phyloP scores from a whole-genome alignment of 805 yeast species.

The Pichia deserticola region DNA sequence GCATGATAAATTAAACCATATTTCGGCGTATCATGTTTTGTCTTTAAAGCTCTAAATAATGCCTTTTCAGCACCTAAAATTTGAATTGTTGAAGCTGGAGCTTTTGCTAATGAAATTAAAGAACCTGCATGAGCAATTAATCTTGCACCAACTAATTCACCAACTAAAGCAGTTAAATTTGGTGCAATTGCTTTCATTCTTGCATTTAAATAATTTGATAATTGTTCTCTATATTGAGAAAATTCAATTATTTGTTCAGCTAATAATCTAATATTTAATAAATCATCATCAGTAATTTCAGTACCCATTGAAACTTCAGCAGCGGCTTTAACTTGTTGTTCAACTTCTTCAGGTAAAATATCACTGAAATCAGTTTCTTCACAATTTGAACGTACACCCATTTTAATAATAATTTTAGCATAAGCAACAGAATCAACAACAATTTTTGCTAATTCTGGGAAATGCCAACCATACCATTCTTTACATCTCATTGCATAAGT shows the following conservation, averaged over 20 bases:
- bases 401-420: conserved; percentile 85
- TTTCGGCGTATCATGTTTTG: conserved; percentile 98
- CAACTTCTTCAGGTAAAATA: conserved; percentile 87
- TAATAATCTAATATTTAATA: conserved; percentile 77
- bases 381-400: conserved; percentile 93
- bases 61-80: conserved; percentile 99
- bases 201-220: conserved; percentile 81
- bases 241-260: conserved; percentile 97
- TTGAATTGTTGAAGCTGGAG: conserved; percentile 98
- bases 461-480: conserved; percentile 99
- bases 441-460: conserved; percentile 98
- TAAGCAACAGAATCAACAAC: conserved; percentile 92
- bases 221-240: conserved; percentile 93
- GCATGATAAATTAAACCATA: conserved; percentile 97
- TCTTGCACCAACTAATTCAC: conserved; percentile 98
- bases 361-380: conserved; percentile 83
- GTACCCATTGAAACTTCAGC: conserved; percentile 99
- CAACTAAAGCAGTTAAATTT: conserved; percentile 88
- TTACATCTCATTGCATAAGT: conserved; percentile 98
- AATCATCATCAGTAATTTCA: conserved; percentile 88
- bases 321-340: conserved; percentile 86
- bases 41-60: conserved; percentile 94
- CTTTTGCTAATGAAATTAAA: conserved; percentile 87
- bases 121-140: conserved; percentile 97
- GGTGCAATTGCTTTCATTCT: conserved; percentile 99